phyloP scores from a whole-genome alignment of 2,329 filamentous ascomycete species.

The Monilinia vaccinii-corymbosi region DNA sequence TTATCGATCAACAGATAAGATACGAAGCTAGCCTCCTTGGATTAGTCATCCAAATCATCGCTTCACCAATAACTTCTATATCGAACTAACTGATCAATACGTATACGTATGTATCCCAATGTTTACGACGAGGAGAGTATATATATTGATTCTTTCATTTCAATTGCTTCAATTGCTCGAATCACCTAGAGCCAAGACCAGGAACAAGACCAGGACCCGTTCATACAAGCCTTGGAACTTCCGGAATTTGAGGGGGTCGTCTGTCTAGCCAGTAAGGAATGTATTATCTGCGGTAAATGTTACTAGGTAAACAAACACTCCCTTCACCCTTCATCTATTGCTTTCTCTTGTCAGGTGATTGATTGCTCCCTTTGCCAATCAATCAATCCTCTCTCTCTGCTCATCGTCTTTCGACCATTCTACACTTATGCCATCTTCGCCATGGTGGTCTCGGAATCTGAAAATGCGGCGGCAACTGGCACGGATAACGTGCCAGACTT shows the following conservation, averaged over 20 bases:
- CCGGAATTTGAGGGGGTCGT: too few species aligned
- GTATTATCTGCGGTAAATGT: not conserved
- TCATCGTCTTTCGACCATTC: not conserved
- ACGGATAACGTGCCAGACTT: constrained; percentile 10
- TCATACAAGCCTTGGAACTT: too few species aligned
- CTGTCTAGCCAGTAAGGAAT: not conserved
- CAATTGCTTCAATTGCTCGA: too few species aligned
- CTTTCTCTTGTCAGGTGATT: not conserved
- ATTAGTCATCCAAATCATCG: not conserved
- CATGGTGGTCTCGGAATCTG: constrained; percentile 19
- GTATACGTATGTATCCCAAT: too few species aligned
- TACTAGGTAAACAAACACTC: not conserved
- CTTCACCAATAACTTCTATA: too few species aligned
- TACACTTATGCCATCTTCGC: not conserved
- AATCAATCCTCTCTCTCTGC: not conserved
- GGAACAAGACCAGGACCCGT: too few species aligned
- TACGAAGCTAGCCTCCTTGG: too few species aligned
- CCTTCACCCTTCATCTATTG: not conserved
- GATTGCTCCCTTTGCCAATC: not conserved
- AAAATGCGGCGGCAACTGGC: constrained; percentile 22
- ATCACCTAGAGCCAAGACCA: too few species aligned
- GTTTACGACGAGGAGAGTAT: too few species aligned
- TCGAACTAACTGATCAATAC: too few species aligned
- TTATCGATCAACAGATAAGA: not conserved
- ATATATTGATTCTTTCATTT: too few species aligned